Conservation (phyloP, 2,329 filamentous ascomycete genomes). For the Beauveria medogensis region DNA sequence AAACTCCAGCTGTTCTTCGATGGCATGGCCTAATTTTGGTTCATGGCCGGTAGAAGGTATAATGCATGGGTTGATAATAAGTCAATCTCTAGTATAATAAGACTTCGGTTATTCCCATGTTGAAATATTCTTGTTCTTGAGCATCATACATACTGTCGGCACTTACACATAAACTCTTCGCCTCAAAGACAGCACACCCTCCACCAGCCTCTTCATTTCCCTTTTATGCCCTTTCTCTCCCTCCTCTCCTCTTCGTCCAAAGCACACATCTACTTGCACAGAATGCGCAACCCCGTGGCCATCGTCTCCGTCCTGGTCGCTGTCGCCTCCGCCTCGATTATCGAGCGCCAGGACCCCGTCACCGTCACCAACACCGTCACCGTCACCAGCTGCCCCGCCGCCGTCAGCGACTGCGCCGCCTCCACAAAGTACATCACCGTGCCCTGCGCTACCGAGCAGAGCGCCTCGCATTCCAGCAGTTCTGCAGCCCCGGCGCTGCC, state of each 20-base stretch:
- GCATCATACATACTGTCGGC: neutral
- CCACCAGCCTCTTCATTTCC: neutral
- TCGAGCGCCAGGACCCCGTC: neutral
- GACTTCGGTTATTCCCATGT: neutral
- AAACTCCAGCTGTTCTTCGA: neutral
- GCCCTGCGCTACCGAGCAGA: conserved; percentile 1
- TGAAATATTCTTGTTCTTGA: neutral
- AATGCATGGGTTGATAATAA: neutral
- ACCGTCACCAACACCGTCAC: conserved; percentile 1
- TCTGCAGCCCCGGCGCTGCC: neutral
- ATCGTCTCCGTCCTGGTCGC: conserved; percentile 1
- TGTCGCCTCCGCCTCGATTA: conserved; percentile 1
- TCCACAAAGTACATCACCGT: conserved; percentile 6
- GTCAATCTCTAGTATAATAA: neutral
- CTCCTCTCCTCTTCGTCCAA: neutral
- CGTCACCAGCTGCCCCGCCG: conserved; percentile 9
- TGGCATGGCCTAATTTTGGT: neutral
- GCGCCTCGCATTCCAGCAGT: neutral
- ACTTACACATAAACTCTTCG: neutral
- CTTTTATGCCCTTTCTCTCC: too few relatives aligned
- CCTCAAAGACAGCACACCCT: neutral
- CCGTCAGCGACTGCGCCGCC: neutral
- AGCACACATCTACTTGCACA: neutral
- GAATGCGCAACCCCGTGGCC: conserved; percentile 2
- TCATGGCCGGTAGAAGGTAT: neutral